Base-by-base conservation (phyloP, 495 filamentous ascomycete species). In the Rostrohypoxylon terebratum region DNA sequence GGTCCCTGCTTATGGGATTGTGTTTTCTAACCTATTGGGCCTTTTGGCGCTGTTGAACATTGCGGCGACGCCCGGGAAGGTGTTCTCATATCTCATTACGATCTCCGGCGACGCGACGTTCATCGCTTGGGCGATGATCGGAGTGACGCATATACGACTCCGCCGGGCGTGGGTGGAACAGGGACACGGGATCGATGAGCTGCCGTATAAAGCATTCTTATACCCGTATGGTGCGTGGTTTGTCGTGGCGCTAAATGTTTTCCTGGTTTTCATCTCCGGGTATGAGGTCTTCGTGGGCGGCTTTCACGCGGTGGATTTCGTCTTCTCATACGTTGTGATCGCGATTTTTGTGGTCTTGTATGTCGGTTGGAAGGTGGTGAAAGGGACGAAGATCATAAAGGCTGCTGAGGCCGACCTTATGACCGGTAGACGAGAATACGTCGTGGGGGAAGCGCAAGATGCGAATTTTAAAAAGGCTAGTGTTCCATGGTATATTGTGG, bases 211-310 rank as follows among this genome's bases (percentile, higher is more conserved):
- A 48, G 85, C 87, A 3, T 80, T 84, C 14, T 80, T 86, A 25
- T 88, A 90, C 73, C 89, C 90, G n/a, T 90, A 85, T 73, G 84
- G 84, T 9, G 88, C 89, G 2, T 92, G 85, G 83, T 80, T 86
- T 36, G 82, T 87, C 60, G 80, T 87, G 61, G 18, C 83, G 59
- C 81, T 83, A 66, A 87, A 88, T 62, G 81, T 86, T 0, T 84
- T 87, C 66, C 79, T 82, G 14, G 83, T 85, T 16, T 86, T 85
- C 63, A 82, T 85, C 20, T 77, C 77, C 34, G 77, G 77, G 16
- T 75, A 81, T 58, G 83, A 84, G 77, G 76, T 79, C 74, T 71
- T 81, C 59, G 70, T 77, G 6, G 81, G 83, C 66, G 83, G 88
- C 68, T 78, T 90, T 42, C 81, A 84, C 3, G 83, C 87, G 44